Conservation (phyloP, 306 rosid genomes). For the Fagus sylvatica region DNA sequence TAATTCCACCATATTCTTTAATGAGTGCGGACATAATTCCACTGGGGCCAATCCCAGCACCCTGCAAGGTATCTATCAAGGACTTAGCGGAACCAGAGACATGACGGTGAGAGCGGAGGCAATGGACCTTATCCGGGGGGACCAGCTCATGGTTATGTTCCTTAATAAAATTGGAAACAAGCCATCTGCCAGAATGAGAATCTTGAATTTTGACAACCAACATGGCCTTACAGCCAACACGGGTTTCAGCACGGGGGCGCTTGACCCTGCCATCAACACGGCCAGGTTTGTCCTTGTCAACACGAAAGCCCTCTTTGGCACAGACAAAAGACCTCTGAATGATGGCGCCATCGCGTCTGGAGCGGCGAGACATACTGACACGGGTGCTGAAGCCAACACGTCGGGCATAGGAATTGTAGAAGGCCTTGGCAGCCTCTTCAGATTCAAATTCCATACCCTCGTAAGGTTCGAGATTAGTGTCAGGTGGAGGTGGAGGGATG, state of each 20-base stretch:
- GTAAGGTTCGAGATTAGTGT: slow-evolving; percentile 41
- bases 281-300: slow-evolving; percentile 39
- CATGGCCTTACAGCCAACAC: slow-evolving; percentile 49
- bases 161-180: slow-evolving; percentile 34
- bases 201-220: slow-evolving; percentile 52
- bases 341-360: slow-evolving; percentile 55
- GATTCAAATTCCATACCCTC: slow-evolving; percentile 56
- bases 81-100: slow-evolving; percentile 35
- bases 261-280: slow-evolving; percentile 37
- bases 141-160: slow-evolving; percentile 43
- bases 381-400: slow-evolving; percentile 52
- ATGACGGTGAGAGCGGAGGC: slow-evolving; percentile 38
- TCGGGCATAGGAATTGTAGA: slow-evolving; percentile 55
- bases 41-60: slow-evolving; percentile 43
- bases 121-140: slow-evolving; percentile 39
- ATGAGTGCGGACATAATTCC: slow-evolving; percentile 45
- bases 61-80: slow-evolving; percentile 40
- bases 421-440: slow-evolving; percentile 61
- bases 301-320: slow-evolving; percentile 56
- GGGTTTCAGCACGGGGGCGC: slow-evolving; percentile 49
- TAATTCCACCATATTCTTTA: slow-evolving; percentile 39
- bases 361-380: slow-evolving; percentile 56
- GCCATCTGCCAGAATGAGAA: slow-evolving; percentile 43
- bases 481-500: slow-evolving; percentile 36
- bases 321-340: slow-evolving; percentile 64